Evolutionary conservation across 2,329 filamentous ascomycete genomes (phyloP).

Genomic region (Monilinia fructigena): DNA sequence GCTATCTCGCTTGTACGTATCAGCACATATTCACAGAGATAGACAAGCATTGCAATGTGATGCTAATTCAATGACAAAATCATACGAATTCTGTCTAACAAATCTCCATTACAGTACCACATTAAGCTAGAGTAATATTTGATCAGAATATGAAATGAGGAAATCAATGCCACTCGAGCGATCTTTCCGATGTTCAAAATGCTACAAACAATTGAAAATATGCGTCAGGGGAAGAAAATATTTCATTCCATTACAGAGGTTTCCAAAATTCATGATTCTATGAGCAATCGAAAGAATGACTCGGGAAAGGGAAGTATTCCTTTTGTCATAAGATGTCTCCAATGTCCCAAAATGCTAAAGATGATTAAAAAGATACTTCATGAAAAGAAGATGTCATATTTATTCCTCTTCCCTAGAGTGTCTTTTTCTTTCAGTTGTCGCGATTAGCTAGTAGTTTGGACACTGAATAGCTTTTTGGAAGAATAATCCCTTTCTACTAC

Average conservation of each 20-base stretch:
- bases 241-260: not conserved
- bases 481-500: too few relatives aligned
- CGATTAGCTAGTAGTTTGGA: too few relatives aligned
- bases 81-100: not conserved
- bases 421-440: too few relatives aligned
- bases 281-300: too few relatives aligned
- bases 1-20: not conserved
- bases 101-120: not conserved
- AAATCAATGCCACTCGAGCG: not conserved
- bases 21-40: not conserved
- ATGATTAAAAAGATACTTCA: too few relatives aligned
- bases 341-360: too few relatives aligned
- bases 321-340: too few relatives aligned
- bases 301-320: too few relatives aligned
- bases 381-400: too few relatives aligned
- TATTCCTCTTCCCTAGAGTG: too few relatives aligned
- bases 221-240: not conserved
- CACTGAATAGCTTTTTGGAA: too few relatives aligned
- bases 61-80: slow-evolving; percentile 8
- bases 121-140: not conserved
- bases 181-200: not conserved
- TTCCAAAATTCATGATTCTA: not conserved
- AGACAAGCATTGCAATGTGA: slow-evolving; percentile 7
- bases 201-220: not conserved
- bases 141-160: not conserved